phyloP scores from a whole-genome alignment of 768 basidiomycete genomes.

The Suillus bovinus region DNA sequence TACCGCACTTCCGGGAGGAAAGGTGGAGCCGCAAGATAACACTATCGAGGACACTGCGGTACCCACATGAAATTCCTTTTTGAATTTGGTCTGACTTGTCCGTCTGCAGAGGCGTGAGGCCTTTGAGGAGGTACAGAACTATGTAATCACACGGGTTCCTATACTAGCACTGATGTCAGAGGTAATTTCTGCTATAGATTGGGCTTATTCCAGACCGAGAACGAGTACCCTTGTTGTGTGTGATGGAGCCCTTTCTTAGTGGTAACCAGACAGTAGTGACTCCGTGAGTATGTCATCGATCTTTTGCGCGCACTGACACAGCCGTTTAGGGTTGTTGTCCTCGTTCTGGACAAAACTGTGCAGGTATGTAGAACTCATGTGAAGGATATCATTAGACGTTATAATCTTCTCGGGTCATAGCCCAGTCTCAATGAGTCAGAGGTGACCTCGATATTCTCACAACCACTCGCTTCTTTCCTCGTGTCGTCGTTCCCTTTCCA shows the following conservation, averaged over 20 bases:
- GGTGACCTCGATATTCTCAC: constrained; percentile 82
- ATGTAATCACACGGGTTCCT: not conserved
- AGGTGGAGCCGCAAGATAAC: constrained; percentile 65
- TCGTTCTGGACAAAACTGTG: constrained; percentile 78
- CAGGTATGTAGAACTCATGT: constrained; percentile 42
- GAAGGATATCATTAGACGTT: constrained; percentile 15
- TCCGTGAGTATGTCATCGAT: constrained; percentile 56
- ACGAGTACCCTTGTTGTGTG: constrained; percentile 74
- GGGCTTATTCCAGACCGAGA: constrained; percentile 73
- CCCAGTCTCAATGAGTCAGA: constrained; percentile 80
- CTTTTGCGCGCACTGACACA: not conserved
- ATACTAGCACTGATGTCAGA: not conserved
- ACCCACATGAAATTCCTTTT: constrained; percentile 27
- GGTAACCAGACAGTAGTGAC: constrained; percentile 75
- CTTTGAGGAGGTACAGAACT: constrained; percentile 72
- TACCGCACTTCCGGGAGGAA: constrained; percentile 87
- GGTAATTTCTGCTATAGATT: constrained; percentile 49
- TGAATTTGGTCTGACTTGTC: constrained; percentile 1
- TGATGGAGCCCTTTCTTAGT: constrained; percentile 78
- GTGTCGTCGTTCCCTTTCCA: constrained; percentile 58
- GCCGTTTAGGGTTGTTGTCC: constrained; percentile 69
- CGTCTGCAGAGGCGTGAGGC: constrained; percentile 74
- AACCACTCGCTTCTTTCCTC: constrained; percentile 77
- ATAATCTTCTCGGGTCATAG: constrained; percentile 35
- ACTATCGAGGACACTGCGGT: constrained; percentile 83